Evolutionary conservation across 1,284 basidiomycete genomes (phyloP).

Genomic region (Leccinum griseonigrum): DNA sequence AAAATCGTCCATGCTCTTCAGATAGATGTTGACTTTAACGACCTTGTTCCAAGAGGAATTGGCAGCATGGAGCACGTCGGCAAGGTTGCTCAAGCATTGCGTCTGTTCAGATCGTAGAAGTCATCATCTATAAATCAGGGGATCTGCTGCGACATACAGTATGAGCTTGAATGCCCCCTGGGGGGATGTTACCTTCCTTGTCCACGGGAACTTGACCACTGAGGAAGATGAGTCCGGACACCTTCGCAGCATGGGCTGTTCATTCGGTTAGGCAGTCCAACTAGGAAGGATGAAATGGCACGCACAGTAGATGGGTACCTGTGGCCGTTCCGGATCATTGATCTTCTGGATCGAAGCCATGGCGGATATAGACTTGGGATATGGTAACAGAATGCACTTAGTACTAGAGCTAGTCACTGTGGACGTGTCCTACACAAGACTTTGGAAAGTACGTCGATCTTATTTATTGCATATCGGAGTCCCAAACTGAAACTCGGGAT

Average conservation of each 20-base stretch:
- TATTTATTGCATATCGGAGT: constrained; percentile 4
- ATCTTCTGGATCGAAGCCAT: constrained; percentile 50
- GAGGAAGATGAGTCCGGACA: constrained; percentile 55
- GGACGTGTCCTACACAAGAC: not conserved
- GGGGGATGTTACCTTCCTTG: constrained; percentile 43
- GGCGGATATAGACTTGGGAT: not conserved
- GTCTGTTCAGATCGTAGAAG: constrained; percentile 33
- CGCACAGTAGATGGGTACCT: constrained; percentile 49
- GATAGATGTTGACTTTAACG: constrained; percentile 55
- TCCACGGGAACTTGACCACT: constrained; percentile 57
- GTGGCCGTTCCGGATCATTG: constrained; percentile 44
- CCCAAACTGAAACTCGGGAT: too few species aligned
- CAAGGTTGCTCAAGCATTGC: constrained; percentile 54
- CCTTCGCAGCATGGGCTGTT: constrained; percentile 54
- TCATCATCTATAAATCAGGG: not conserved
- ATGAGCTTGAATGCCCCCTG: constrained; percentile 55
- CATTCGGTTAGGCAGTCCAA: not conserved
- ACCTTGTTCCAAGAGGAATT: constrained; percentile 56
- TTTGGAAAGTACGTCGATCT: not conserved
- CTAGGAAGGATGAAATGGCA: constrained; percentile 1
- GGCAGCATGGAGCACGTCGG: constrained; percentile 48
- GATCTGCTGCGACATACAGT: constrained; percentile 39
- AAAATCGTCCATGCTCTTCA: constrained; percentile 59
- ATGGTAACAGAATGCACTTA: not conserved
- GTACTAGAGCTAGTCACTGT: not conserved